Percentiles rank a stretch among this genome's conserved stretches.
phyloP scores from a whole-genome alignment of 1,284 basidiomycete species.

The Moesziomyces globuligerus region DNA sequence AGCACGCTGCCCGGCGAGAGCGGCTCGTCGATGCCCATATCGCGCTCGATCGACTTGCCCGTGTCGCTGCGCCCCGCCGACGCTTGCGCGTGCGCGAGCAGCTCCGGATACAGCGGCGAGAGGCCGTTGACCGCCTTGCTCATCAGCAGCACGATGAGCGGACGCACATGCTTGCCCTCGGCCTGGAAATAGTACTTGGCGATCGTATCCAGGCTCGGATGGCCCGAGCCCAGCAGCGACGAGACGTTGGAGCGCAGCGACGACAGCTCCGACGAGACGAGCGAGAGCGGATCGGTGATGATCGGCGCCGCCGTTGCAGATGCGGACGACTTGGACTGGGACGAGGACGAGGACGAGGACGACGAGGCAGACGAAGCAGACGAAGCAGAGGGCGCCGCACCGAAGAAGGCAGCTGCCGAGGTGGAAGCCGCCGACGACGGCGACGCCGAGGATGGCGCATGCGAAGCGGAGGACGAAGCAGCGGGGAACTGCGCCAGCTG shows the following conservation, averaged over 20 bases:
- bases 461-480: conserved; percentile 19
- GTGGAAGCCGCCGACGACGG: conserved; percentile 12
- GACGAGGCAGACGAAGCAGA: conserved; percentile 4
- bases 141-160: conserved; percentile 89
- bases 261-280: conserved; percentile 72
- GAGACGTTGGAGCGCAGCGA: conserved; percentile 80
- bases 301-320: conserved; percentile 24
- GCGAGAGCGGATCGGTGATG: conserved; percentile 56
- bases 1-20: conserved; percentile 79
- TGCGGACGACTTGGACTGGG: not conserved
- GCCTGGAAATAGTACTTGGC: conserved; percentile 90
- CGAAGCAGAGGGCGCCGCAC: conserved; percentile 15
- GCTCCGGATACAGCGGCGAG: conserved; percentile 70
- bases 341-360: not conserved
- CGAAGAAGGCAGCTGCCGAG: conserved; percentile 36
- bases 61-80: conserved; percentile 61
- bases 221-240: conserved; percentile 84
- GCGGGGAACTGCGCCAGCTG: conserved; percentile 31
- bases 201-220: conserved; percentile 85
- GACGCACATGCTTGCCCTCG: conserved; percentile 82
- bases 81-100: conserved; percentile 66
- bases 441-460: conserved; percentile 7
- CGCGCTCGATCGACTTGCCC: conserved; percentile 52
- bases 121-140: conserved; percentile 88
- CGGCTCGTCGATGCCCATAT: conserved; percentile 74